A percentile compares a stretch with the other conserved stretches of the same genome.
Conservation (phyloP, 768 basidiomycete genomes). For the Rhizopogon vinicolor region DNA sequence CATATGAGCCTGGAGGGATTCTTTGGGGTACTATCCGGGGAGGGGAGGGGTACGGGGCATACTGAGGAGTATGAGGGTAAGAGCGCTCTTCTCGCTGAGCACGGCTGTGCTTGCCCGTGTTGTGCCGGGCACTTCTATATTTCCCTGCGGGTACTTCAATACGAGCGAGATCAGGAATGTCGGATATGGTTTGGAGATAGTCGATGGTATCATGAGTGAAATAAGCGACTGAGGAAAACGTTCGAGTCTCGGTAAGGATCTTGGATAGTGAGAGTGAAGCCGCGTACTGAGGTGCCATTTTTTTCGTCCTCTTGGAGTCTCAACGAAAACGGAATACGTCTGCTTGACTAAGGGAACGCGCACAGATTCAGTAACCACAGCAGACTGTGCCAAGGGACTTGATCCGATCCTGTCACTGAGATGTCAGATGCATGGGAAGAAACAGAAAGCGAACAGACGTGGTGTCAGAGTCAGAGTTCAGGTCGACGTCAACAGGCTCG, state of each 20-base stretch:
- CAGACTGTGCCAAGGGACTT: constrained; percentile 23
- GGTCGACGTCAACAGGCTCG: constrained; percentile 44
- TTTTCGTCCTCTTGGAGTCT: constrained; percentile 58
- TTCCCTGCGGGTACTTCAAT: constrained; percentile 54
- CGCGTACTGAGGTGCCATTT: constrained; percentile 80
- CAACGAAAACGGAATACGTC: constrained; percentile 75
- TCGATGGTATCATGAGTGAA: constrained; percentile 62
- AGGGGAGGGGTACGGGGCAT: constrained; percentile 27
- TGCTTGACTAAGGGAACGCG: constrained; percentile 67
- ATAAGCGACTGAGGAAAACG: constrained; percentile 57
- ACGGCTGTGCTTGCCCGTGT: constrained; percentile 42
- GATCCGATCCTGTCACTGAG: constrained; percentile 23
- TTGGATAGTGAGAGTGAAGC: constrained; percentile 1
- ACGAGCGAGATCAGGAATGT: constrained; percentile 47
- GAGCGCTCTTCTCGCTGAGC: constrained; percentile 22
- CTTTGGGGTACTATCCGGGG: constrained; percentile 11
- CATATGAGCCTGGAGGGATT: not conserved
- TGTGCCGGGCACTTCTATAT: constrained; percentile 63
- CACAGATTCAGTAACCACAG: constrained; percentile 19
- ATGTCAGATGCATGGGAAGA: not conserved
- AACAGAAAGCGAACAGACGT: constrained; percentile 31
- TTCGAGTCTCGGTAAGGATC: not conserved
- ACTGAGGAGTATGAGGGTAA: constrained; percentile 16
- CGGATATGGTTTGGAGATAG: constrained; percentile 53
- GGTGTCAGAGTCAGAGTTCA: constrained; percentile 46